Evolutionary conservation across 2,329 filamentous ascomycete species (phyloP).

Genomic region (Colletotrichum lindemuthianum): DNA sequence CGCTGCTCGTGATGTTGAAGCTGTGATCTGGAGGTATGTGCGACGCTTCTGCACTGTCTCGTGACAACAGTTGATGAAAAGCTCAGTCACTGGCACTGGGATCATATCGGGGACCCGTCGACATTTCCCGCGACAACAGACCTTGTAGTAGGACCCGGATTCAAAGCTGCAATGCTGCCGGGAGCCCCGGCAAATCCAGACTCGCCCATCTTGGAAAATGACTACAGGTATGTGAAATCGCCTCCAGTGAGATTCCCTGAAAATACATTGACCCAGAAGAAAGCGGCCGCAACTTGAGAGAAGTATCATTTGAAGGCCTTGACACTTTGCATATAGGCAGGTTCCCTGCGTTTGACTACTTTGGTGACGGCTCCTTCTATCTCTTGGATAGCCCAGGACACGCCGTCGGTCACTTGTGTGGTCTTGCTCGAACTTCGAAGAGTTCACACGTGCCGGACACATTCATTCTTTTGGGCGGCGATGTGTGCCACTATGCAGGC

Average conservation of each 20-base stretch:
- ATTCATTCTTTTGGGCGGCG: slow-evolving; percentile 54
- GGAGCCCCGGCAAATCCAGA: slow-evolving; percentile 54
- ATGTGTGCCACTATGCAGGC: slow-evolving; percentile 53
- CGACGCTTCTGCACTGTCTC: no score
- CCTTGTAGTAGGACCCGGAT: slow-evolving; percentile 63
- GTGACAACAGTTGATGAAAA: no score
- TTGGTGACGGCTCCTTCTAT: slow-evolving; percentile 54
- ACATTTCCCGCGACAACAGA: slow-evolving; percentile 56
- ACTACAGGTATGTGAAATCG: slow-evolving; percentile 40
- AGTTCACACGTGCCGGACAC: slow-evolving; percentile 40
- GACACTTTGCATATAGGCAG: slow-evolving; percentile 45
- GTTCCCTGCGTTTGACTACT: slow-evolving; percentile 53
- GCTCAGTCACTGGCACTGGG: slow-evolving; percentile 59
- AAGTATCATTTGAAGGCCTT: slow-evolving; percentile 40
- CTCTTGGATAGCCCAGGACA: slow-evolving; percentile 54
- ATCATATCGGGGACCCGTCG: slow-evolving; percentile 62
- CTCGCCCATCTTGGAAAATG: slow-evolving; percentile 46
- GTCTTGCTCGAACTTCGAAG: slow-evolving; percentile 49
- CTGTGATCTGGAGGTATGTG: slow-evolving; percentile 31
- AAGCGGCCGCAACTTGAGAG: slow-evolving; percentile 41
- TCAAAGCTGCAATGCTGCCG: slow-evolving; percentile 56
- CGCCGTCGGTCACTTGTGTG: slow-evolving; percentile 53
- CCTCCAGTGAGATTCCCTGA: no score
- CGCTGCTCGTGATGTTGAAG: slow-evolving; percentile 16
- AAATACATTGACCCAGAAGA: neutral